Percentiles rank a stretch among this genome's conserved stretches.
phyloP scores from a whole-genome alignment of 2,329 filamentous ascomycete species.

The Talaromyces amestolkiae region DNA sequence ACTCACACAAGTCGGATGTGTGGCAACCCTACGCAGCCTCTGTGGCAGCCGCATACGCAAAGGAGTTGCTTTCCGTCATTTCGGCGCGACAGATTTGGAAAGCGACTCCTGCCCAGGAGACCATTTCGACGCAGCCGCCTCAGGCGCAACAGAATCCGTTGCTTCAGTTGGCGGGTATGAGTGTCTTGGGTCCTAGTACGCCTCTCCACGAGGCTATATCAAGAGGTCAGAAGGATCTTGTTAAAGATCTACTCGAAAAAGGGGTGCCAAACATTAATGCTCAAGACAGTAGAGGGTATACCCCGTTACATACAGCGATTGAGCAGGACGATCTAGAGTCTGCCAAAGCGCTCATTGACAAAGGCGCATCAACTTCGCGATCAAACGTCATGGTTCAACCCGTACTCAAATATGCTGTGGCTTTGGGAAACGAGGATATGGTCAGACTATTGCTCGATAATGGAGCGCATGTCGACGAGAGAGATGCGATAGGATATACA shows the following conservation, averaged over 20 bases:
- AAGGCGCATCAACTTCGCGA: not conserved
- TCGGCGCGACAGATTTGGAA: constrained; percentile 11
- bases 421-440: not conserved
- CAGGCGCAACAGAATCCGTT: constrained; percentile 2
- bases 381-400: not conserved
- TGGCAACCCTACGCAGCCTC: constrained; percentile 21
- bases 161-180: constrained; percentile 3
- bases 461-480: constrained; percentile 3
- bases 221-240: not conserved
- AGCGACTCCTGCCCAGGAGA: not conserved
- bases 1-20: constrained; percentile 20
- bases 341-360: constrained; percentile 1
- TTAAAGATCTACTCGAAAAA: not conserved
- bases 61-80: constrained; percentile 11
- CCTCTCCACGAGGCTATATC: constrained; percentile 4
- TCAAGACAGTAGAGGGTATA: constrained; percentile 7
- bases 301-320: not conserved
- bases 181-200: constrained; percentile 1
- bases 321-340: constrained; percentile 3
- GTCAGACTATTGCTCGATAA: not conserved
- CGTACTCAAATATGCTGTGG: not conserved
- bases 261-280: not conserved
- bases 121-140: not conserved
- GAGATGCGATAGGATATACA: constrained; percentile 9
- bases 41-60: constrained; percentile 19